Evolutionary conservation across 331 rosid genomes (phyloP).

Genomic region (Pyrus hybrid): DNA sequence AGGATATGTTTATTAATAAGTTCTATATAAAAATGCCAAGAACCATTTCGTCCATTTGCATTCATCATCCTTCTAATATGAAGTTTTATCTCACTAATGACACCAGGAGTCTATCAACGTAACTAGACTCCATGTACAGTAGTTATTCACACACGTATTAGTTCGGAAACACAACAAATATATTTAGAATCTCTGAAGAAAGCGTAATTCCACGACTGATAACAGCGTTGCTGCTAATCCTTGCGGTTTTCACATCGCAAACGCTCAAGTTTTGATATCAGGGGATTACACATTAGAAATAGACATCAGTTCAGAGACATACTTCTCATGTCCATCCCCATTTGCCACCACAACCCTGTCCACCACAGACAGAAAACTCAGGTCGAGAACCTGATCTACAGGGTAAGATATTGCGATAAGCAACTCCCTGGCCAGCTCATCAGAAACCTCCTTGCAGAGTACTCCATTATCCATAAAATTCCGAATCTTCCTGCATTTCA

Average conservation of each 20-base stretch:
- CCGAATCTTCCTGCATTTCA: slow-evolving; percentile 34
- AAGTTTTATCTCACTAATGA: not conserved
- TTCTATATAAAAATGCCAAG: not conserved
- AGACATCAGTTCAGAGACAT: slow-evolving; percentile 56
- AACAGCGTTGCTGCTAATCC: too few species aligned
- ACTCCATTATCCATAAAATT: slow-evolving; percentile 59
- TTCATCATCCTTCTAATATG: not conserved
- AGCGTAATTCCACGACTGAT: not conserved
- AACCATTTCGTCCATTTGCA: not conserved
- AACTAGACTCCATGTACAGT: not conserved
- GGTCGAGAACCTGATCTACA: slow-evolving; percentile 25
- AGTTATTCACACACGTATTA: not conserved
- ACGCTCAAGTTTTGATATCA: slow-evolving; percentile 32
- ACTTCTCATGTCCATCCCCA: slow-evolving; percentile 31
- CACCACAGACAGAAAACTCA: slow-evolving; percentile 8
- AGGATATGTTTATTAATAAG: too few species aligned
- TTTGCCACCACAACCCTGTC: slow-evolving; percentile 20
- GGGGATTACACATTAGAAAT: slow-evolving; percentile 15
- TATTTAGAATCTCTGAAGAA: not conserved
- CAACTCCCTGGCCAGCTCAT: slow-evolving; percentile 47
- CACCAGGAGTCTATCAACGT: not conserved
- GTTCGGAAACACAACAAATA: not conserved
- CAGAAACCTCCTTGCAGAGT: slow-evolving; percentile 24
- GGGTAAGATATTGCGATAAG: slow-evolving; percentile 55
- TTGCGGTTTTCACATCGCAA: not conserved